A percentile compares a stretch with the other conserved stretches of the same genome.
Conservation (phyloP, 805 yeast genomes). For the Ogataea methylovora region DNA sequence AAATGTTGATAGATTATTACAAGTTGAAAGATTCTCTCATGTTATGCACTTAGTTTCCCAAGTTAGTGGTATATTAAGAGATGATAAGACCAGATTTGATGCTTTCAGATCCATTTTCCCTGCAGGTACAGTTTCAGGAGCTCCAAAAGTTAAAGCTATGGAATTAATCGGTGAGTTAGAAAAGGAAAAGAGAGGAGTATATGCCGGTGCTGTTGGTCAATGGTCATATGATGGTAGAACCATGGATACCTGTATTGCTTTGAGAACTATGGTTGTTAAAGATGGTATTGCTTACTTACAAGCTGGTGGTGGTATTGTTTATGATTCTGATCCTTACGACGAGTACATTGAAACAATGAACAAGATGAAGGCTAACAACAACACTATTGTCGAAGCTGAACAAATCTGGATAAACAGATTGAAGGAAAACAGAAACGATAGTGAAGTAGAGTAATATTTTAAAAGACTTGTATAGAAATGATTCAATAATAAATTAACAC, state of each 20-base stretch:
- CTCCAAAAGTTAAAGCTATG: slow-evolving; percentile 97
- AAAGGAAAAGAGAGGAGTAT: slow-evolving; percentile 88
- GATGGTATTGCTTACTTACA: slow-evolving; percentile 88
- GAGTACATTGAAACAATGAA: slow-evolving; percentile 96
- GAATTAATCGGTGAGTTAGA: slow-evolving; percentile 86
- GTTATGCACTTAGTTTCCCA: slow-evolving; percentile 96
- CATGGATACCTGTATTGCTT: slow-evolving; percentile 97
- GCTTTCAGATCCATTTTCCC: slow-evolving; percentile 98
- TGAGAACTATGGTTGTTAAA: slow-evolving; percentile 94
- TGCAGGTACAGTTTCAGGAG: slow-evolving; percentile 98
- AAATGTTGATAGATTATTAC: slow-evolving; percentile 78
- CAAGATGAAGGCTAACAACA: slow-evolving; percentile 91
- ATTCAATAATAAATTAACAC: too few relatives aligned
- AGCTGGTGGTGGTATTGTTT: slow-evolving; percentile 99
- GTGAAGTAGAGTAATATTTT: slow-evolving; percentile 14
- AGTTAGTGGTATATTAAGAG: slow-evolving; percentile 84
- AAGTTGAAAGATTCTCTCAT: slow-evolving; percentile 91
- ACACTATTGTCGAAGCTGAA: slow-evolving; percentile 91
- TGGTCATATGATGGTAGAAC: slow-evolving; percentile 95
- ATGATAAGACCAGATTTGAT: slow-evolving; percentile 84
- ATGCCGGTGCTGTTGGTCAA: slow-evolving; percentile 98
- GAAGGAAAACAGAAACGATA: slow-evolving; percentile 16
- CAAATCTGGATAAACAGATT: slow-evolving; percentile 53
- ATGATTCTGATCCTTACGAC: slow-evolving; percentile 89
- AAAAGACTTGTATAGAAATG: too few relatives aligned